Percentiles rank a stretch among this genome's conserved stretches.
These are phyloP conservation scores for Rosa lucieae DNA, from an alignment of 306 rosid species.

Conservation along the genomic window DNA sequence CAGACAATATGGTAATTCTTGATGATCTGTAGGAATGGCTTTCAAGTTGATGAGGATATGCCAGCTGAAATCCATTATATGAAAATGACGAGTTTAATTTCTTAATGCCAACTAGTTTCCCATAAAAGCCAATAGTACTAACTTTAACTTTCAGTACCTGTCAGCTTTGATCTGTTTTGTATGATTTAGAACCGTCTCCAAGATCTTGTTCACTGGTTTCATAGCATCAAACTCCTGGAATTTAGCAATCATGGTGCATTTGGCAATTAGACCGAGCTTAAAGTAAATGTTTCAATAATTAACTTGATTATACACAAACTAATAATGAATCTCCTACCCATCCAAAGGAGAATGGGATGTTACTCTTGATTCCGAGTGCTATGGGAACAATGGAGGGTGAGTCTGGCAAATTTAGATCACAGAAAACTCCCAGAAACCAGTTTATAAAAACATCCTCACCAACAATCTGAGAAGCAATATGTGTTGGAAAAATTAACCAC, in stretches of 20 bases:
- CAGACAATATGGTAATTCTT: background rate
- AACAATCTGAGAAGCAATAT: constrained; percentile 3
- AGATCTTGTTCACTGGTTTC: background rate
- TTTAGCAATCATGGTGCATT: too few relatives aligned
- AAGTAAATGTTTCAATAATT: too few relatives aligned
- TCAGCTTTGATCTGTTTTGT: background rate
- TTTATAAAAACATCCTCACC: background rate
- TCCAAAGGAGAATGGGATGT: background rate
- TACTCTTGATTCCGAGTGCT: background rate
- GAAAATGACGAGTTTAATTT: background rate
- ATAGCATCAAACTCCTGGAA: too few relatives aligned
- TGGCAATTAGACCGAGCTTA: too few relatives aligned
- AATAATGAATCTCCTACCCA: background rate
- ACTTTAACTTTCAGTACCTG: background rate
- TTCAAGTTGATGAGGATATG: background rate
- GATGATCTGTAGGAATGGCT: background rate
- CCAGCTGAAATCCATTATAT: constrained; percentile 8
- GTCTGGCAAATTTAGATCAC: constrained; percentile 1
- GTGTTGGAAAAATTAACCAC: background rate
- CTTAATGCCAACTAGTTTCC: background rate
- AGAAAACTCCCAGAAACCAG: constrained; percentile 3
- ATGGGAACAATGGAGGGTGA: background rate
- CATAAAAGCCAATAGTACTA: too few relatives aligned
- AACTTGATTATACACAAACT: too few relatives aligned
- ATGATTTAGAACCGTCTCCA: too few relatives aligned